Evolutionary conservation across 345 rosid species (phyloP).

Genomic region (Arabidopsis arenosa): DNA sequence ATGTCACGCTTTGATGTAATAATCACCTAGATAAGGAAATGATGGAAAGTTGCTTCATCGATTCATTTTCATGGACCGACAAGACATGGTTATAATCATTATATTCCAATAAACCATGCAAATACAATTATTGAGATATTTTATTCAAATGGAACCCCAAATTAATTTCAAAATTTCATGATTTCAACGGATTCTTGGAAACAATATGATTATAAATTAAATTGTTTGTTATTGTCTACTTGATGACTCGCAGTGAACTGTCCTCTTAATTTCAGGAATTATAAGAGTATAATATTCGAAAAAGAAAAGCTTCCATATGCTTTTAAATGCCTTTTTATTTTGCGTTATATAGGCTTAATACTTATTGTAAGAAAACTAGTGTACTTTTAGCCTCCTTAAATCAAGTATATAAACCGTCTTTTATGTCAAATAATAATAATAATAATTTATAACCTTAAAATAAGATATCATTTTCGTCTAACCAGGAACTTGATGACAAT

Average conservation of each 20-base stretch:
- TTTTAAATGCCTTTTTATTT: not conserved
- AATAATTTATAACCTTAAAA: not conserved
- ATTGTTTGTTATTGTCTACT: constrained; percentile 26
- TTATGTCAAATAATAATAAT: not conserved
- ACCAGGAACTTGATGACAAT: constrained; percentile 24
- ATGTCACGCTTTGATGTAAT: constrained; percentile 37
- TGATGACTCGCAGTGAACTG: constrained; percentile 13
- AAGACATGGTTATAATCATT: constrained; percentile 35
- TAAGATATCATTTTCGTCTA: not conserved
- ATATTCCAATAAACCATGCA: constrained; percentile 41
- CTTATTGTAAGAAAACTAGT: not conserved
- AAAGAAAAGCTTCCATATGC: not conserved
- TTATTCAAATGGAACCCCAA: constrained; percentile 18
- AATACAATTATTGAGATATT: constrained; percentile 14
- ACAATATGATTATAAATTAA: constrained; percentile 33
- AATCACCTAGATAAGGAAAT: constrained; percentile 37
- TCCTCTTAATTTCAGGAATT: constrained; percentile 1
- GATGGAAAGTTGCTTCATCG: constrained; percentile 43
- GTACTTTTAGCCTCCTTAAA: constrained; percentile 11
- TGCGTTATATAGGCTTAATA: not conserved
- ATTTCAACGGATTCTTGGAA: constrained; percentile 22
- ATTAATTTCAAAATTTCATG: constrained; percentile 13
- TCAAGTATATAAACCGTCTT: not conserved
- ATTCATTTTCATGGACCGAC: constrained; percentile 44
- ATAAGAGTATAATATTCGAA: not conserved